Evolutionary conservation across 345 rosid species (phyloP), one percentile per base, ranked within the genome.

Genomic region (Lenwebbia sp.): DNA sequence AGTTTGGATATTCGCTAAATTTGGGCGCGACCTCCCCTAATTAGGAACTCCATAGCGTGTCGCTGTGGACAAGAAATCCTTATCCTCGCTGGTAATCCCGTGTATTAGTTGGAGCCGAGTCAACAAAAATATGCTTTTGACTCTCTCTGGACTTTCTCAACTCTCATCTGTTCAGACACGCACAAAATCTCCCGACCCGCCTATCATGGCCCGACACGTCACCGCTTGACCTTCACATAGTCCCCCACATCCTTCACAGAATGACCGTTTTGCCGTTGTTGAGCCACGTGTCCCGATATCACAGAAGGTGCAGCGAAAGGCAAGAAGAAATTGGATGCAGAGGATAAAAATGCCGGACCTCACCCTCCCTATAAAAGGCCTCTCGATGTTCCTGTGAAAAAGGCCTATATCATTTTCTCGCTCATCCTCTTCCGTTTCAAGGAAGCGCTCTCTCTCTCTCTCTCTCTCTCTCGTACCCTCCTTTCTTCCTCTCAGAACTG

Each of bases 401-500:
- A 1, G 51, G 1, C 19, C 1, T 1, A 21, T 52, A 13, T 52
- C 6, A 5, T 5, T 5, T 52, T 52, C 54, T 52, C 6, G 19
- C 54, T 52, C 3, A 52, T 52, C 21, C 40, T 28, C 78, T 13
- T 37, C 19, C 13, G 8, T n/a, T 13, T 40, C 21, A 8, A 12
- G 7, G 19, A 13, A 13, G 33, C 37, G 2, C 2, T 3, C 22
- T 62, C 28, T 44, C 33, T 23, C 13, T 25, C 9, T 26, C 2
- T 3, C 22, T 62, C 28, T 44, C 33, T 23, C 13, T 25, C 9
- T 26, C 11, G 12, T 3, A 30, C 40, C 37, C 26, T 49, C 3
- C 23, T 51, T 78, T 74, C 23, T 49, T 2, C 57, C 44, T 87
- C 33, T 50, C 65, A 88, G 97, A 93, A 90, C 99, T 97, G 99